Evolutionary conservation across 2,329 filamentous ascomycete genomes (phyloP).

Genomic region (Erysiphe pulchra): DNA sequence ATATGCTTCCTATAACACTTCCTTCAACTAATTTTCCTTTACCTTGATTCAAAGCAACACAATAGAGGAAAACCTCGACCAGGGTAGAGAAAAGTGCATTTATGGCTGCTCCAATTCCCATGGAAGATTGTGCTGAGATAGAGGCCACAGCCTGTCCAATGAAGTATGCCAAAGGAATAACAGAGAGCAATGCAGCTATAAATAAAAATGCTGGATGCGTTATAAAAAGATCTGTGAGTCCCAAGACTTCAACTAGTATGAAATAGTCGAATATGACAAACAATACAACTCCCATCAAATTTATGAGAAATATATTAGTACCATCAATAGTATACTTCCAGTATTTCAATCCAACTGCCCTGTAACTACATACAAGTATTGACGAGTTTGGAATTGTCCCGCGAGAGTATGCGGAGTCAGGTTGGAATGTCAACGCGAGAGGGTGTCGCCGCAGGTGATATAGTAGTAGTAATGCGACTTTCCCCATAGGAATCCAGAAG

Average conservation of each 20-base stretch:
- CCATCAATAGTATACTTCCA: slow-evolving; percentile 99
- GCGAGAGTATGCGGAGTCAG: slow-evolving; percentile 52
- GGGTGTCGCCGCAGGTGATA: slow-evolving; percentile 83
- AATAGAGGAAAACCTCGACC: slow-evolving; percentile 94
- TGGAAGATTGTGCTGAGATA: slow-evolving; percentile 93
- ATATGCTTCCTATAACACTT: slow-evolving; percentile 92
- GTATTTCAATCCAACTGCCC: slow-evolving; percentile 79
- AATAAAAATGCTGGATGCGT: slow-evolving; percentile 77
- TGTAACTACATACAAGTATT: slow-evolving; percentile 87
- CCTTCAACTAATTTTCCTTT: slow-evolving; percentile 87
- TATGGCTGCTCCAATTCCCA: slow-evolving; percentile 89
- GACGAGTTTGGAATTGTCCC: slow-evolving; percentile 49
- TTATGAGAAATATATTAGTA: slow-evolving; percentile 97
- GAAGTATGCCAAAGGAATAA: slow-evolving; percentile 93
- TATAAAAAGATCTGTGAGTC: slow-evolving; percentile 39
- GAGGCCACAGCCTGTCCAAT: slow-evolving; percentile 96
- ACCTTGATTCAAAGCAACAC: slow-evolving; percentile 73
- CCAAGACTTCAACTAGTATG: slow-evolving; percentile 42
- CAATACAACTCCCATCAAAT: slow-evolving; percentile 74
- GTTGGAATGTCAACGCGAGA: slow-evolving; percentile 77
- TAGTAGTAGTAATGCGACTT: slow-evolving; percentile 70
- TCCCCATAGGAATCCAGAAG: slow-evolving; percentile 97
- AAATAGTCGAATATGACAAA: slow-evolving; percentile 90
- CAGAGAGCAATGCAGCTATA: slow-evolving; percentile 57
- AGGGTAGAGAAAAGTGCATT: slow-evolving; percentile 97